Evolutionary conservation across 2,329 filamentous ascomycete species (phyloP), one percentile per base, ranked within the genome.

Genomic region (Grosmannia huntii): DNA sequence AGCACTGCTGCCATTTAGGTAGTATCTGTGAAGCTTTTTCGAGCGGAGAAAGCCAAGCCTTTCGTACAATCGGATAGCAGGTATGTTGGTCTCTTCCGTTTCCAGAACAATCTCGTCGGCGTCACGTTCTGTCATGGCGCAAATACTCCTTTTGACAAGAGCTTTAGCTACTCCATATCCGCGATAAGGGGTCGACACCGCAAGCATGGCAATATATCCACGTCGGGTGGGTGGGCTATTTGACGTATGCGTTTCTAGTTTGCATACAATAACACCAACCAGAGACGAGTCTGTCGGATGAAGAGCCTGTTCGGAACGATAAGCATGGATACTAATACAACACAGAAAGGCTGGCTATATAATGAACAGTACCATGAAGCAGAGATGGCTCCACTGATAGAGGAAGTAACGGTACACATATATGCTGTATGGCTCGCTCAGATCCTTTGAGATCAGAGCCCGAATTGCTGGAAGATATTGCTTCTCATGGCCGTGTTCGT

Each of bases 341-440:
- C 23, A 33, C n/a, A 28, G 53, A 6, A 7, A 44, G 33, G 14
- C n/a, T 19, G 38, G 27, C 38, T 11, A 21, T 25, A 7, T 9
- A 16, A 5, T 31, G 6, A n/a, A n/a, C 23, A 27, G 38, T 73
- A 92, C 90, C 84, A 97, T 89, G 72, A 90, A 97, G 72, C 94
- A 99, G n/a, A 99, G 76, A 68, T 97, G 87, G 5, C 89, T 88
- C 94, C 94, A 99, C 80, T 97, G 90, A 69, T 95, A 96, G 21
- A 99, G 76, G 67, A 99, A 99, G 71, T 99, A 99, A 36, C 94
- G 85, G 72, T 97, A 99, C 60, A 99, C 94, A 75, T 99, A 99
- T 69, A 99, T 97, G 73, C 92, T 97, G 71, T 99, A 99, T 1
- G 94, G 94, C 71, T 99, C 94, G 65, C 92, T 97, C 55, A 99